Conservation (phyloP, 108 stramenopile genomes). For the Cyclostephanos tholiformis region DNA sequence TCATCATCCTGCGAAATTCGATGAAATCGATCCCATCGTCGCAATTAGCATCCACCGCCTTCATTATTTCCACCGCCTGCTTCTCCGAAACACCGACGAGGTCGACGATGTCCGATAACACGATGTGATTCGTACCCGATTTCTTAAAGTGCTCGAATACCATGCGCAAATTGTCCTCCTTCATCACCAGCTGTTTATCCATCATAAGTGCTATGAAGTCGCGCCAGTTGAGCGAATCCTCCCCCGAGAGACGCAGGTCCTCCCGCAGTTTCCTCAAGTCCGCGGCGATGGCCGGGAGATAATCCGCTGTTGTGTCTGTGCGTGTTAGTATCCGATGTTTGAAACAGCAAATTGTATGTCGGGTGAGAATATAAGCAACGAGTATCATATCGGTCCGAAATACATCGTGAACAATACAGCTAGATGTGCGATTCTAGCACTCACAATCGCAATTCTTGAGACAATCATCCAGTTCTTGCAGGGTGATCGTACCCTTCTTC, state of each 20-base stretch:
- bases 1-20: slow-evolving; percentile 69
- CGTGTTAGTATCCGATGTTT: neutral
- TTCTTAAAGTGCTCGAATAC: slow-evolving; percentile 88
- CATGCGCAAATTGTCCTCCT: slow-evolving; percentile 82
- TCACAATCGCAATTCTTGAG: slow-evolving; percentile 49
- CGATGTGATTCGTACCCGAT: slow-evolving; percentile 63
- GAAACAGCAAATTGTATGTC: too few relatives aligned
- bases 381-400: neutral
- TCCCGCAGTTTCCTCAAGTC: slow-evolving; percentile 58
- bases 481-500: slow-evolving; percentile 71
- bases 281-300: slow-evolving; percentile 16
- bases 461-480: slow-evolving; percentile 77
- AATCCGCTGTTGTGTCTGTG: slow-evolving; percentile 26
- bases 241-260: slow-evolving; percentile 67
- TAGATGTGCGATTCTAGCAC: too few relatives aligned
- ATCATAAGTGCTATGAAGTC: slow-evolving; percentile 86
- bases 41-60: slow-evolving; percentile 70
- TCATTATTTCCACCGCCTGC: slow-evolving; percentile 85
- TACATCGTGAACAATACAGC: too few relatives aligned
- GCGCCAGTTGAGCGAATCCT: slow-evolving; percentile 82
- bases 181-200: slow-evolving; percentile 74
- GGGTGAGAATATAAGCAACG: too few relatives aligned
- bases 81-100: slow-evolving; percentile 77
- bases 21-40: slow-evolving; percentile 88
- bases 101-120: slow-evolving; percentile 71